Base-by-base conservation (phyloP, 768 basidiomycete genomes). In the Punctularia strigosozonata region DNA sequence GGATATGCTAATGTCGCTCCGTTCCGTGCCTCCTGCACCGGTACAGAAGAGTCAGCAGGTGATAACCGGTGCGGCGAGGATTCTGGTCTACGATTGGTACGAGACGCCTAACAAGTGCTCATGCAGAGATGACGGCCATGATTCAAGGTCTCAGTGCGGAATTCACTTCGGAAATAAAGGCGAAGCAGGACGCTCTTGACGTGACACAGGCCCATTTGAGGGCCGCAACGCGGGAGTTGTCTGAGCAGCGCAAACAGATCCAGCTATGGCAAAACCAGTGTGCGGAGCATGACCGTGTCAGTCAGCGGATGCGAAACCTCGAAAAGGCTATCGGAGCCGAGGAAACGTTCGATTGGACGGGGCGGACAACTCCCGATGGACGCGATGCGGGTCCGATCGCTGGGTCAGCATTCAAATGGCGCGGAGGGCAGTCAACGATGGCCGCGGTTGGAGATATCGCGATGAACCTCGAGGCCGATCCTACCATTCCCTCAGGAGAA, bases 11-110 rank as follows among this genome's bases (percentile, higher is more conserved):
- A 70, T 81, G 14, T 75, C 73, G 13, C 56, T 88, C 44, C 77
- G 84, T 34, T 68, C 79, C 0, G 83, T 77, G 2, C 81, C 85
- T 32, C 71, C 82, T 4, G 68, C 67, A 10, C 88, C 90, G 2
- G 74, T 84, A 18, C 82, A 91, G 56, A 86, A 91, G 53, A 90
- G 87, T 42, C 79, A 86, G 48, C 85, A 91, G 54, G 81, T 95
- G 22, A 75, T 89, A 46, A 62, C 80, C 53, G 80, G 88, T 83
- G 49, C 19, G 56, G 39, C 14, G 30, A 46, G 49, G 44, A 18
- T 42, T 26, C 4, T 14, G 36, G 32, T 20, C 7, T 2, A 32
- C n/a, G 6, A 26, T 38, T 1, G n/a, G n/a, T n/a, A 25, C 4
- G 8, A 13, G 25, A 6, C 19, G n/a, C 22, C 25, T 20, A 6